Evolutionary conservation across 306 rosid species (phyloP).

Genomic region (Casuarina cunninghamiana): DNA sequence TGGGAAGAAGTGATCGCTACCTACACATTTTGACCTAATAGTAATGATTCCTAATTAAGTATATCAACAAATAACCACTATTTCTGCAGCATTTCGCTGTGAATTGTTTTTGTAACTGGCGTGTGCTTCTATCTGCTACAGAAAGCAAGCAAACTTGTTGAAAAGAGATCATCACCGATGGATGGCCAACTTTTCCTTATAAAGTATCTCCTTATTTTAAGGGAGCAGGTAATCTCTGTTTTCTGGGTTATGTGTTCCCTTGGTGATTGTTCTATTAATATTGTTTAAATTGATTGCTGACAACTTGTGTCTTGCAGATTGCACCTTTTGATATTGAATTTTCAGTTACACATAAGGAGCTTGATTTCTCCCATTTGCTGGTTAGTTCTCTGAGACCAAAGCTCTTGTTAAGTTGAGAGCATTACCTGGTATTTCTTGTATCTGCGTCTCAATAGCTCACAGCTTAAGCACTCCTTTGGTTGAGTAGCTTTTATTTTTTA

Average conservation of each 20-base stretch:
- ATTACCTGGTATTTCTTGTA: slow-evolving; percentile 12
- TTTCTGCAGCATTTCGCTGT: background rate
- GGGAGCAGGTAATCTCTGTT: slow-evolving; percentile 78
- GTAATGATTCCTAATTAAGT: slow-evolving; percentile 19
- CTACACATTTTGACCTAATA: slow-evolving; percentile 15
- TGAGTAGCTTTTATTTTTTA: slow-evolving; percentile 6
- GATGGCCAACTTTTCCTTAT: slow-evolving; percentile 97
- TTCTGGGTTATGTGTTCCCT: slow-evolving; percentile 14
- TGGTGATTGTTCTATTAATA: slow-evolving; percentile 16
- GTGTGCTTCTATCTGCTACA: slow-evolving; percentile 43
- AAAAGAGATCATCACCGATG: slow-evolving; percentile 87
- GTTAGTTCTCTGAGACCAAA: slow-evolving; percentile 56
- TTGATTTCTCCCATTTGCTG: slow-evolving; percentile 98
- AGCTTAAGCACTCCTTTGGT: background rate
- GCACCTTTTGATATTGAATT: slow-evolving; percentile 93
- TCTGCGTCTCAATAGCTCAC: background rate
- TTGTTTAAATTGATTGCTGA: slow-evolving; percentile 16
- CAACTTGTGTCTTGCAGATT: slow-evolving; percentile 56
- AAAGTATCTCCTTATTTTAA: slow-evolving; percentile 88
- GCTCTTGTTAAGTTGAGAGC: slow-evolving; percentile 26
- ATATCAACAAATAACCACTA: background rate
- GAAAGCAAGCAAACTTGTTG: slow-evolving; percentile 92
- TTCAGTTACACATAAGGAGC: slow-evolving; percentile 96
- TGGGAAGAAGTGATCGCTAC: slow-evolving; percentile 8
- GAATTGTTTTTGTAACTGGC: slow-evolving; percentile 26